Base-by-base conservation (phyloP, 106 monocot genomes). In the Dioscorea dumetorum region DNA sequence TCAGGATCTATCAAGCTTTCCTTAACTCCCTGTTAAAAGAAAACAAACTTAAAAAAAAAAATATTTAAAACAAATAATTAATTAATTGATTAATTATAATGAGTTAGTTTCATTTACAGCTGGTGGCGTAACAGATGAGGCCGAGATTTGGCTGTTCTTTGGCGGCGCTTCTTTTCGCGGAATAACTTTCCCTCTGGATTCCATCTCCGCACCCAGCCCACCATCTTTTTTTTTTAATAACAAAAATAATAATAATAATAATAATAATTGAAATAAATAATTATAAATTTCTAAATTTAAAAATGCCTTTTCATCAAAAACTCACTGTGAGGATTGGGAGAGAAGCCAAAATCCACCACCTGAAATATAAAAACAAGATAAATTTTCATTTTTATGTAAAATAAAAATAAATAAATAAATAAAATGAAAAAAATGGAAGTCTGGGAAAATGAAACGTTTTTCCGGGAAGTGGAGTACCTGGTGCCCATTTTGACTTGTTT, bases 281-380 rank as follows among this genome's bases (percentile, higher is more conserved):
- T 28, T 28, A 54, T 54, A 18, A 18, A 18, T 54, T 51, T 28
- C 41, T 10, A 41, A 41, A 41, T 10, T 41, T 41, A 41, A 6
- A 8, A 41, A 8, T 41, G 0, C 41, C 10, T 41, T 10, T 41
- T 41, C 10, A 12, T 13, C 24, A 24, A 49, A 9, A 53, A 79
- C 74, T 64, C 69, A 76, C 69, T 74, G 32, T 75, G 74, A 41
- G 81, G 81, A 64, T 68, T 75, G 19, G 85, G 81, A 4, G 81
- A 85, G 72, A 78, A 72, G 1, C 74, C 71, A n/a, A 78, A 78
- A 57, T 78, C 85, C 12, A 62, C 61, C 35, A 78, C 71, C 85
- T 85, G 76, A 12, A 59, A 49, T 24, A 5, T 28, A 10, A 34
- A 49, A 49, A 49, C n/a, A 18, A 68, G 13, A 9, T 18, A 3